Evolutionary conservation across 306 rosid species (phyloP), one percentile per base, ranked within the genome.

Genomic region (Lathyrus oleraceus): DNA sequence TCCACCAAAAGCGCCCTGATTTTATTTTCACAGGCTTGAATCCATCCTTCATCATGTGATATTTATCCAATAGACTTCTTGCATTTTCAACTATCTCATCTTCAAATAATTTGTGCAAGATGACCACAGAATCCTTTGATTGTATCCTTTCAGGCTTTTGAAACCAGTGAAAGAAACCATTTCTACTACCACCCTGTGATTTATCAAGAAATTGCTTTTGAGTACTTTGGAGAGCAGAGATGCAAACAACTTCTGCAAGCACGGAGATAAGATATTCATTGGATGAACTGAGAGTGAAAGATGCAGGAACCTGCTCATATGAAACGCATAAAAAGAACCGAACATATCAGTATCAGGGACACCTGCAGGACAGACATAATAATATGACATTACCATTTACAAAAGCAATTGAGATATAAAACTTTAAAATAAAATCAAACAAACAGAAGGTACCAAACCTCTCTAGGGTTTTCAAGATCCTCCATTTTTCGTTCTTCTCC

Each of bases 241-340:
- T 63, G 72, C 97, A 93, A 67, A 88, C 78, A 61, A 87, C 94
- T 85, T 93, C 96, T 10, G 98, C 89, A 49, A 93, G 90, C 77
- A 71, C 65, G 48, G 91, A 85, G 68, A 93, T 69, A 75, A 85
- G 77, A 61, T 72, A 67, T 70, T 82, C 94, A 69, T 88, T 82
- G 10, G 91, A 78, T 54, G 89, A 81, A 83, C 89, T 80, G 70
- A 93, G 89, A 53, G 82, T 54, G 84, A 93, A 84, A 40, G 90
- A 87, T 76, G 85, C 84, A 74, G 86, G 71, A 70, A 93, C 98
- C 98, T 93, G 97, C 88, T 85, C 76, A 87, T 70, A 90, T 70
- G 84, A 90, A 88, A 90, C 80, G 91, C 84, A 90, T 81, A 90
- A 83, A 92, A 87, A 93, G 88, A 90, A 93, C 97, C 36, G 82